These are phyloP conservation scores for Rhodocollybia butyracea DNA, from an alignment of 768 basidiomycete species.

Conservation along the genomic window DNA sequence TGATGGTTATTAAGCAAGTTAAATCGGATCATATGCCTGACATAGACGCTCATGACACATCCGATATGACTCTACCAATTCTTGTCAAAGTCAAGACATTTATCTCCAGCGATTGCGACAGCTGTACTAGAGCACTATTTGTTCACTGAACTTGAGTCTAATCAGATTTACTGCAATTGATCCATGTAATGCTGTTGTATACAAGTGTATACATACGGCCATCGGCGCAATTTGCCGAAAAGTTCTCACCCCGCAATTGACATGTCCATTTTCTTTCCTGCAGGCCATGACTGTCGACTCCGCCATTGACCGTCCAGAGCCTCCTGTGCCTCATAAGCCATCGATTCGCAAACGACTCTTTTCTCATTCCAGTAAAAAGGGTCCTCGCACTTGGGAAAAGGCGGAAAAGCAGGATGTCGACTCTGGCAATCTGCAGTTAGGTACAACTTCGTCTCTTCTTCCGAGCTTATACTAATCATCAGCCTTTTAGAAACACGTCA, in stretches of 20 bases:
- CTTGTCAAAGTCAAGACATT: no score
- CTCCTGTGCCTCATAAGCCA: conserved; percentile 17
- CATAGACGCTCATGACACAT: no score
- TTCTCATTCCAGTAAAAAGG: conserved; percentile 20
- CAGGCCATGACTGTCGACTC: conserved; percentile 1
- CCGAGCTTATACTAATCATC: neutral
- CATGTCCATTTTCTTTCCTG: neutral
- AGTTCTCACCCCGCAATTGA: neutral
- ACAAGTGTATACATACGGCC: no score
- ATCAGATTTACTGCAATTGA: no score
- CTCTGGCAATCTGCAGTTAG: conserved; percentile 19
- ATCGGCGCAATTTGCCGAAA: neutral
- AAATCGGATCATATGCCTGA: no score
- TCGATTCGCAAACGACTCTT: conserved; percentile 33
- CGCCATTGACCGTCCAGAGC: conserved; percentile 10
- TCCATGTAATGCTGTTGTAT: no score
- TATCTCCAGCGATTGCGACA: no score
- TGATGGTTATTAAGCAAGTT: no score
- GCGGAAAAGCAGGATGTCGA: conserved; percentile 12
- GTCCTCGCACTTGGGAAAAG: neutral
- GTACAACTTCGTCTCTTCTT: neutral
- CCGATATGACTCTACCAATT: no score
- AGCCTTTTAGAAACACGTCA: neutral
- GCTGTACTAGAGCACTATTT: no score
- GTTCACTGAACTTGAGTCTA: no score